Percentiles rank a stretch among this genome's conserved stretches.
Conservation (phyloP, 2,329 filamentous ascomycete genomes). For the Monosporascus sp. region DNA sequence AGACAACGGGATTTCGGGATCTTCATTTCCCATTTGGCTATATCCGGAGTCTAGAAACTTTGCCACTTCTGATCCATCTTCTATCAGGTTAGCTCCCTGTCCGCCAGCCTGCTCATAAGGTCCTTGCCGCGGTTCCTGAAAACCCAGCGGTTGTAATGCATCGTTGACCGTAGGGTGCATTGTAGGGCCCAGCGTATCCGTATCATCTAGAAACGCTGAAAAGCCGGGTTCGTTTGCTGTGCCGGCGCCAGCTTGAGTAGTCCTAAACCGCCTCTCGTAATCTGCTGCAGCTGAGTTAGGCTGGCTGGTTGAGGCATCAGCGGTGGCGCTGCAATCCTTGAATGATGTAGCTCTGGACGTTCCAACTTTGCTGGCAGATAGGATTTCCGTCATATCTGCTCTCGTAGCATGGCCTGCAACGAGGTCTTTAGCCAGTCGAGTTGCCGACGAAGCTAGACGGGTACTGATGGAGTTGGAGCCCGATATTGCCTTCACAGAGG, state of each 20-base stretch:
- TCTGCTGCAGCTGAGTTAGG: not conserved
- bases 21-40: constrained; percentile 12
- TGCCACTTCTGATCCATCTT: constrained; percentile 23
- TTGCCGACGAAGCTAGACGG: constrained; percentile 15
- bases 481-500: not conserved
- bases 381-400: constrained; percentile 4
- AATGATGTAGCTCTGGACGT: constrained; percentile 7
- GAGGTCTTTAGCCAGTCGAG: constrained; percentile 10
- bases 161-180: not conserved
- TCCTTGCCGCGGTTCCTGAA: not conserved
- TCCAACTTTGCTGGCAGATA: constrained; percentile 15
- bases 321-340: constrained; percentile 3
- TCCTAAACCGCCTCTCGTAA: constrained; percentile 19
- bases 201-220: constrained; percentile 29
- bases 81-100: constrained; percentile 1
- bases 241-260: constrained; percentile 20
- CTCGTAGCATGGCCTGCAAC: constrained; percentile 4
- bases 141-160: not conserved
- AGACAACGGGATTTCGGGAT: constrained; percentile 11
- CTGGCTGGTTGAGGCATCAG: constrained; percentile 13
- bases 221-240: constrained; percentile 30
- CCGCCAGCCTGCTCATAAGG: not conserved
- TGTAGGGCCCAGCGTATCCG: constrained; percentile 11
- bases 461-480: constrained; percentile 6
- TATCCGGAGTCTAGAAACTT: constrained; percentile 18